phyloP scores from a whole-genome alignment of 768 basidiomycete species.

The Tulasnella sp. region DNA sequence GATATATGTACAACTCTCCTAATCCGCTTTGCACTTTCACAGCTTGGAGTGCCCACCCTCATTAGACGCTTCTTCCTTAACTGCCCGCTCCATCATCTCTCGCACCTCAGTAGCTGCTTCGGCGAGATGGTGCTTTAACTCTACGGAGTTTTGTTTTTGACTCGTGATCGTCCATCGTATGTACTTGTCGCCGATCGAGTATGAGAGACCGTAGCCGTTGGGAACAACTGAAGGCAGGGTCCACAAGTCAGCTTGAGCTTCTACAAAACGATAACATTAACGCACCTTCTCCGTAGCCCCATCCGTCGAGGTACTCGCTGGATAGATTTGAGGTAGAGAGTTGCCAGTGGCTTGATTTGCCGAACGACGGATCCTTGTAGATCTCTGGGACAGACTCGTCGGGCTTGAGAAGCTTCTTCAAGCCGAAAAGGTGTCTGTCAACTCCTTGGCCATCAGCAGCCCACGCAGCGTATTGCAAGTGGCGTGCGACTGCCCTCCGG shows the following conservation, averaged over 20 bases:
- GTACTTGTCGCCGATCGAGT: conserved; percentile 73
- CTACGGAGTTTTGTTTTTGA: conserved; percentile 31
- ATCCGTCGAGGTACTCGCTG: conserved; percentile 73
- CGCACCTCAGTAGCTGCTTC: conserved; percentile 73
- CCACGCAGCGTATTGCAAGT: conserved; percentile 79
- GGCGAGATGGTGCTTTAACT: conserved; percentile 49
- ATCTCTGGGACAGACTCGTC: conserved; percentile 65
- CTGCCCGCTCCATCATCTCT: conserved; percentile 60
- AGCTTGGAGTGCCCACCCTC: neutral
- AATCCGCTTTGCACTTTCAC: no score
- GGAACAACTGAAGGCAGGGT: conserved; percentile 50
- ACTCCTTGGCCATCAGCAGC: conserved; percentile 92
- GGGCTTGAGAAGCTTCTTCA: conserved; percentile 67
- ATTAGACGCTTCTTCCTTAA: conserved; percentile 29
- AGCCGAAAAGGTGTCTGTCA: conserved; percentile 88
- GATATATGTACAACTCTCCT: no score
- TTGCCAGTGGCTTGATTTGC: conserved; percentile 77
- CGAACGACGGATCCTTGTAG: conserved; percentile 61
- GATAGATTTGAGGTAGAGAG: conserved; percentile 83
- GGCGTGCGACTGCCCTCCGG: conserved; percentile 63
- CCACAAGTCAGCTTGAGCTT: neutral
- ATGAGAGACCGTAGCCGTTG: conserved; percentile 86
- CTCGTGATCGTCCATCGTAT: conserved; percentile 90
- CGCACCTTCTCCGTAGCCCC: conserved; percentile 94
- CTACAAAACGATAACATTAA: conserved; percentile 9